A percentile compares a stretch with the other conserved stretches of the same genome.
These are phyloP conservation scores for Plasmodium gallinaceum DNA, from an alignment of 169 alveolate genomes.

Conservation along the genomic window DNA sequence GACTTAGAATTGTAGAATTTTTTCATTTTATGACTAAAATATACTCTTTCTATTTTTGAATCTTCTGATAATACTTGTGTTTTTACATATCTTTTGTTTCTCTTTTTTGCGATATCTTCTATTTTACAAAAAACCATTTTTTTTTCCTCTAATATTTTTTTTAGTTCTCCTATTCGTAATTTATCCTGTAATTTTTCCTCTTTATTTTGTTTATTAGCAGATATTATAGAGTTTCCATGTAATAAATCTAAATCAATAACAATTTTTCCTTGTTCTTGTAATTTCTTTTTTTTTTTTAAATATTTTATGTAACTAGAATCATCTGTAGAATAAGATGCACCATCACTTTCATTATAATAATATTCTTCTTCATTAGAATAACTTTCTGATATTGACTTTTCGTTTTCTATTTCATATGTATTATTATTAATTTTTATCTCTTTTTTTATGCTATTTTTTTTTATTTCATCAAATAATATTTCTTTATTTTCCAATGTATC, in stretches of 20 bases:
- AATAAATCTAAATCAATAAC: constrained; percentile 36
- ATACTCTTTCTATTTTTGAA: constrained; percentile 68
- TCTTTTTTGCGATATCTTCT: constrained; percentile 70
- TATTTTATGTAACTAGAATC: constrained; percentile 63
- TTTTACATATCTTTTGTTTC: constrained; percentile 70
- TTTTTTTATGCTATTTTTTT: not conserved
- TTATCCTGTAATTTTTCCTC: constrained; percentile 38
- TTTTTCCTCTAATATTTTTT: constrained; percentile 46
- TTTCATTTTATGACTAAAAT: constrained; percentile 76
- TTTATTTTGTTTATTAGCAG: constrained; percentile 9
- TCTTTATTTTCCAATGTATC: not conserved
- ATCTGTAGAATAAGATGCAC: constrained; percentile 64
- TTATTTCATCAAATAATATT: not conserved
- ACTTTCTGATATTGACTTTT: not conserved
- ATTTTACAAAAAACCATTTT: constrained; percentile 65
- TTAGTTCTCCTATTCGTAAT: constrained; percentile 35
- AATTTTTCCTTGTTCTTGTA: constrained; percentile 73
- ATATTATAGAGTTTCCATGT: constrained; percentile 11
- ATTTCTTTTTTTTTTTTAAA: constrained; percentile 31
- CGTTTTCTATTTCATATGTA: not conserved
- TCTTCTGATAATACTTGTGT: constrained; percentile 72
- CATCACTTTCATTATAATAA: constrained; percentile 38
- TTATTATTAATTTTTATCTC: not conserved
- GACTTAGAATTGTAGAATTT: constrained; percentile 66
- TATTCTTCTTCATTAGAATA: constrained; percentile 26